Conservation (phyloP, 768 basidiomycete genomes). For the Agaricus subrufescens region DNA sequence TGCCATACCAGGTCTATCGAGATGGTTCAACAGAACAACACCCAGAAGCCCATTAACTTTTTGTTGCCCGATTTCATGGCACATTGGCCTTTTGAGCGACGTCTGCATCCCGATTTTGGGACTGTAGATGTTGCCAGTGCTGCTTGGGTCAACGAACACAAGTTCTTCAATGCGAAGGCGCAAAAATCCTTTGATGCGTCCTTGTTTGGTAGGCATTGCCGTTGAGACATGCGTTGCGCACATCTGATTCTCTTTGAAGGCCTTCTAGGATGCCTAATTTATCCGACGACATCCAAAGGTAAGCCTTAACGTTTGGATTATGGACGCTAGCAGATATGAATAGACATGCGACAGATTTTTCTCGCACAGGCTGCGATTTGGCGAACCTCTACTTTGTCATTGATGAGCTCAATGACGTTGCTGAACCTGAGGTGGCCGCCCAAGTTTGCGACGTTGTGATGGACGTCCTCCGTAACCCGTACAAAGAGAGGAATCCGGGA, state of each 20-base stretch:
- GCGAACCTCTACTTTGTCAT: constrained; percentile 18
- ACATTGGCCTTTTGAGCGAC: constrained; percentile 8
- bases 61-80: constrained; percentile 7
- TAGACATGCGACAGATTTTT: constrained; percentile 14
- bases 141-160: constrained; percentile 19
- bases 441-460: constrained; percentile 15
- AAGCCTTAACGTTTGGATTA: neutral
- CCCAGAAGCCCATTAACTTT: neutral
- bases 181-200: constrained; percentile 20
- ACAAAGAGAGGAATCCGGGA: constrained; percentile 14
- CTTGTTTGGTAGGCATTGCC: constrained; percentile 16
- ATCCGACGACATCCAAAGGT: neutral
- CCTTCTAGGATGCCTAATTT: constrained; percentile 5
- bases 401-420: constrained; percentile 19
- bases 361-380: constrained; percentile 17
- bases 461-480: constrained; percentile 19
- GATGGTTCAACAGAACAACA: no score
- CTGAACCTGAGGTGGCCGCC: constrained; percentile 9
- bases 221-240: neutral
- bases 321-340: no score
- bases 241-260: neutral
- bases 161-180: constrained; percentile 20
- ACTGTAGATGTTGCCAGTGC: constrained; percentile 19
- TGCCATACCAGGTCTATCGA: no score
- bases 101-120: constrained; percentile 9